Evolutionary conservation across 2,329 filamentous ascomycete species (phyloP), one percentile per base, ranked within the genome.

Genomic region (Diplodia corticola): DNA sequence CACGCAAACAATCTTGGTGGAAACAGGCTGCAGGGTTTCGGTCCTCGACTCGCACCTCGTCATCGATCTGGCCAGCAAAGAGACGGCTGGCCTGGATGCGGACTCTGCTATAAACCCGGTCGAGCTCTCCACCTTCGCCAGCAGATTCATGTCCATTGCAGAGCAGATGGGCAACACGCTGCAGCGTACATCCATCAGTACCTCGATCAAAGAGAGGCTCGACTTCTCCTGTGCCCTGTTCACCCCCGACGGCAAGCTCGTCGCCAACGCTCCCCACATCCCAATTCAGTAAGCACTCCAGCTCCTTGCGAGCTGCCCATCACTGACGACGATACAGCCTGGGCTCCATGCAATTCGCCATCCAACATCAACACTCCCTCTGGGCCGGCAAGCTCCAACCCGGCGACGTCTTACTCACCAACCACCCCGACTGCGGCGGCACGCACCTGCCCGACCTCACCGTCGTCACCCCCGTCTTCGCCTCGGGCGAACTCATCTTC

Each of bases 1-100:
- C 48, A 83, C 80, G 0, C 81, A 83, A 64, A 83, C 80, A 0
- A 80, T 83, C 17, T 72, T 83, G 5, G 75, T 83, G 3, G 71
- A 73, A 1, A 80, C 79, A 0, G 71, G 69, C 13, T 72, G 77
- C 2, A 75, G 73, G 1, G 80, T 80, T 0, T 77, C 70, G 1
- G 71, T 81, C 9, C 71, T 78, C 0, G 71, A 76, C 15, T 73
- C 74, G 5, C 77, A 79, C 67, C 74, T 82, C 30, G 71, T 81
- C 22, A 71, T 82, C 24, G 76, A 82, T 24, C 67, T 77, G 64
- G 61, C 73, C 4, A 71, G 80, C 22, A 72, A 82, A 22, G 76
- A 82, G 10, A 13, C 55, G 40, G 17, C 10, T 4, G 53, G 37
- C 17, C 63, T 40, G 24, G 59, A 40, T 5, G 44, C 22, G 5